Conservation (phyloP, 148 eudicot genomes). For the Spergularia marina region DNA sequence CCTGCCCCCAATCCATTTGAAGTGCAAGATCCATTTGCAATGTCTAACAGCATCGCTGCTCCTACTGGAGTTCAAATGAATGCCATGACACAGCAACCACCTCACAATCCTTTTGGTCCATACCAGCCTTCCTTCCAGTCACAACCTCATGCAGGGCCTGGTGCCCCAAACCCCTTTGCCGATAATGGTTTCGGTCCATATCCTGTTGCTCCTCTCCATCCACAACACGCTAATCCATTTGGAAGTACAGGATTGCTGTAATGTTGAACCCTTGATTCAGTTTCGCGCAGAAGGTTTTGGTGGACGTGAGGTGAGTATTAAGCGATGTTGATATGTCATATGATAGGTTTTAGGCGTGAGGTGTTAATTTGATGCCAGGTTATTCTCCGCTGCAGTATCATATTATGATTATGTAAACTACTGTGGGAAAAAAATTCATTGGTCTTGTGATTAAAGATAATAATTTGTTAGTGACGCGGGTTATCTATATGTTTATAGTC, state of each 20-base stretch:
- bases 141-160: conserved; percentile 35
- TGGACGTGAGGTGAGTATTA: conserved; percentile 7
- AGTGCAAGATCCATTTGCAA: conserved; percentile 72
- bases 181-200: conserved; percentile 39
- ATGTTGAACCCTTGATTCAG: not conserved
- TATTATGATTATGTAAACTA: conserved; percentile 3
- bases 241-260: conserved; percentile 40
- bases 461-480: not conserved
- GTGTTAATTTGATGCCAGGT: not conserved
- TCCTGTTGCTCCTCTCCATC: conserved; percentile 27
- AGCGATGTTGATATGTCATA: conserved; percentile 16
- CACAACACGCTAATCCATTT: conserved; percentile 43
- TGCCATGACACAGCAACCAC: conserved; percentile 50
- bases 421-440: not conserved
- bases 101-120: conserved; percentile 61
- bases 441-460: conserved; percentile 7
- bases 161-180: conserved; percentile 39
- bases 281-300: conserved; percentile 5
- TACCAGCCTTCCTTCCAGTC: conserved; percentile 62
- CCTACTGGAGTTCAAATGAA: conserved; percentile 73
- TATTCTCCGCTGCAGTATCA: not conserved
- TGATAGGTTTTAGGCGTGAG: conserved; percentile 11
- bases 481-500: not conserved
- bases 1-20: conserved; percentile 92
- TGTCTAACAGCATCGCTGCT: conserved; percentile 54